Evolutionary conservation across 495 filamentous ascomycete species (phyloP).

Genomic region (Aspergillus asperescens): DNA sequence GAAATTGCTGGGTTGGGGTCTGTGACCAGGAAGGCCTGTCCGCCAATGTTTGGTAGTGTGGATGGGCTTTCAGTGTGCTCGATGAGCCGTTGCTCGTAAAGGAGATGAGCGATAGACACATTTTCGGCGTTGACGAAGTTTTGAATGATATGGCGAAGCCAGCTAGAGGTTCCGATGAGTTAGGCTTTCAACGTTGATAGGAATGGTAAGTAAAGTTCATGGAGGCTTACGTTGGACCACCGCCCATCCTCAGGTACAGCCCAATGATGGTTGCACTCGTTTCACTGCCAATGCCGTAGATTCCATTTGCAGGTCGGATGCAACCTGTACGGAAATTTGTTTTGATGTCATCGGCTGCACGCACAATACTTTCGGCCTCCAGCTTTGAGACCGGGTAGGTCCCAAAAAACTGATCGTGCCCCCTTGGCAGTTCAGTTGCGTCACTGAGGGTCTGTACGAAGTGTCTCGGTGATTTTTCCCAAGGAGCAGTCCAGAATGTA

Average conservation of each 20-base stretch:
- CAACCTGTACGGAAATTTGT: conserved; percentile 50
- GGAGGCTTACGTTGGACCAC: conserved; percentile 31
- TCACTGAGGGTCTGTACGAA: conserved; percentile 45
- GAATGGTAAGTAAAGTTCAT: neutral
- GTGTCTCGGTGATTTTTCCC: conserved; percentile 34
- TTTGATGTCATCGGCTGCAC: conserved; percentile 35
- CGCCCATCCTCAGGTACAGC: conserved; percentile 28
- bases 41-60: conserved; percentile 37
- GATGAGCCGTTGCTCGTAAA: conserved; percentile 53
- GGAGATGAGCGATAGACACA: conserved; percentile 52
- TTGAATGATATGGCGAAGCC: conserved; percentile 47
- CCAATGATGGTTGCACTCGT: conserved; percentile 41
- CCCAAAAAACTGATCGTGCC: conserved; percentile 47
- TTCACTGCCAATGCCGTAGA: conserved; percentile 54
- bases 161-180: conserved; percentile 31
- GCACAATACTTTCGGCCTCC: conserved; percentile 49
- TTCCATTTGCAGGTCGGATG: conserved; percentile 53
- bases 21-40: conserved; percentile 35
- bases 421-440: conserved; percentile 37
- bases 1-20: conserved; percentile 35
- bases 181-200: conserved; percentile 14
- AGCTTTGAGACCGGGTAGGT: conserved; percentile 53
- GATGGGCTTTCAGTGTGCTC: conserved; percentile 38
- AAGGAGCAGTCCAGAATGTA: conserved; percentile 47
- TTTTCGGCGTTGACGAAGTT: conserved; percentile 55